These are phyloP conservation scores for Collybiopsis confluens DNA, from an alignment of 768 basidiomycete species.

Conservation along the genomic window DNA sequence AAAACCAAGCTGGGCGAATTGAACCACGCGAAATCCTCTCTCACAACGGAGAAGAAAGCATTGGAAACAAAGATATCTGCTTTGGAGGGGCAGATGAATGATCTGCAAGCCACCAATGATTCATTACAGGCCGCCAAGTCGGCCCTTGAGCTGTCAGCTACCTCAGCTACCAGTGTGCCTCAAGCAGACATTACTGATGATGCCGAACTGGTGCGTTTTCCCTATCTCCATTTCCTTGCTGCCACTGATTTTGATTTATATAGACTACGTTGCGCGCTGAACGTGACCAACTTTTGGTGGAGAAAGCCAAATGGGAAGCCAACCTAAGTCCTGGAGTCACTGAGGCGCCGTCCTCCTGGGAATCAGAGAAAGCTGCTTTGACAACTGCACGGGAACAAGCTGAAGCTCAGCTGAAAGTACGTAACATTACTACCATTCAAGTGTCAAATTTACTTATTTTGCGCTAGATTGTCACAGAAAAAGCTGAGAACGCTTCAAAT, in stretches of 20 bases:
- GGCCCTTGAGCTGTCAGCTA: conserved; percentile 20
- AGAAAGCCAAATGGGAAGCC: conserved; percentile 47
- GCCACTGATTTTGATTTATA: conserved; percentile 2
- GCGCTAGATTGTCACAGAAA: conserved; percentile 34
- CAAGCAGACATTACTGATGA: not conserved
- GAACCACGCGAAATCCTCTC: conserved; percentile 30
- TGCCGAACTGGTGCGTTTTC: conserved; percentile 31
- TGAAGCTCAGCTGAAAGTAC: conserved; percentile 53
- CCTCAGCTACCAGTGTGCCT: conserved; percentile 21
- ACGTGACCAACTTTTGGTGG: conserved; percentile 56
- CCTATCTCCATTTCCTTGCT: not conserved
- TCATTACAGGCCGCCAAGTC: conserved; percentile 17
- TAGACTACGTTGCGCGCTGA: conserved; percentile 55
- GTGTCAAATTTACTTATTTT: conserved; percentile 7
- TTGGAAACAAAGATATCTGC: conserved; percentile 34
- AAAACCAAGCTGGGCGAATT: conserved; percentile 27
- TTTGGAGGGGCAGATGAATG: conserved; percentile 31
- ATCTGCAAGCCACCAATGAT: conserved; percentile 23
- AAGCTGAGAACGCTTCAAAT: conserved; percentile 38
- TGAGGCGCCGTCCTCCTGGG: conserved; percentile 39
- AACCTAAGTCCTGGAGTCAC: conserved; percentile 19
- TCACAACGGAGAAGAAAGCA: conserved; percentile 33
- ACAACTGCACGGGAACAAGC: conserved; percentile 59
- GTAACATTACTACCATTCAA: not conserved
- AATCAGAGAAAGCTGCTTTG: conserved; percentile 57